These are phyloP conservation scores for Gymnopilus junonius DNA, from an alignment of 768 basidiomycete species.

Conservation along the genomic window DNA sequence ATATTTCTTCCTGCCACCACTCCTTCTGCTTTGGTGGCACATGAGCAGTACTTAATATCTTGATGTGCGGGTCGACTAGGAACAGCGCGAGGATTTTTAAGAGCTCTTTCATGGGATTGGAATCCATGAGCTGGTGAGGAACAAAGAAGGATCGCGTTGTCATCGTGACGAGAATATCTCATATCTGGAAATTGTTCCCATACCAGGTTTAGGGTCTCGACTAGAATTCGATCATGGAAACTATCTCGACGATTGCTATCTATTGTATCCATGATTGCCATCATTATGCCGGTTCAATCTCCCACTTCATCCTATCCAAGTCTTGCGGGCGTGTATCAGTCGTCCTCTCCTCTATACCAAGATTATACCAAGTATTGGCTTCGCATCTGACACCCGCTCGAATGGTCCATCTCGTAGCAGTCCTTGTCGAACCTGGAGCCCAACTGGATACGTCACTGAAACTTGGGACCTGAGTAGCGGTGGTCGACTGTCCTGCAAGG, in stretches of 20 bases:
- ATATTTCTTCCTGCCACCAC: constrained; percentile 14
- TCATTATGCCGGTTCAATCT: not conserved
- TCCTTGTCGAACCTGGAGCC: not conserved
- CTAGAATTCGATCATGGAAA: too few relatives aligned
- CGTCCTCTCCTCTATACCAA: constrained; percentile 3
- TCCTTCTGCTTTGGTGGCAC: constrained; percentile 13
- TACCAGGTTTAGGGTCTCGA: too few relatives aligned
- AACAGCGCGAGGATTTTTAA: constrained; percentile 45
- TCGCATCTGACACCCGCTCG: not conserved
- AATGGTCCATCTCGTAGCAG: not conserved
- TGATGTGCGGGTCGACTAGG: constrained; percentile 35
- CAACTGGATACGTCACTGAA: not conserved
- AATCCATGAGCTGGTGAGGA: constrained; percentile 40
- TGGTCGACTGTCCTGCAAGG: not conserved
- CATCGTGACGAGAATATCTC: too few relatives aligned
- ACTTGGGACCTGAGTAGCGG: not conserved
- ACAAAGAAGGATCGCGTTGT: constrained; percentile 41
- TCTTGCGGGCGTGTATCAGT: not conserved
- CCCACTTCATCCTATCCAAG: constrained; percentile 4
- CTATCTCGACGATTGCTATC: too few relatives aligned
- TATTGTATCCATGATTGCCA: not conserved
- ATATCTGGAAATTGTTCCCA: too few relatives aligned
- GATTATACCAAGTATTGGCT: not conserved
- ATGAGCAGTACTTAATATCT: constrained; percentile 25
- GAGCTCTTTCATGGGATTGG: too few relatives aligned